Base-by-base conservation (phyloP, 768 basidiomycete species). In the Lentinula edodes region DNA sequence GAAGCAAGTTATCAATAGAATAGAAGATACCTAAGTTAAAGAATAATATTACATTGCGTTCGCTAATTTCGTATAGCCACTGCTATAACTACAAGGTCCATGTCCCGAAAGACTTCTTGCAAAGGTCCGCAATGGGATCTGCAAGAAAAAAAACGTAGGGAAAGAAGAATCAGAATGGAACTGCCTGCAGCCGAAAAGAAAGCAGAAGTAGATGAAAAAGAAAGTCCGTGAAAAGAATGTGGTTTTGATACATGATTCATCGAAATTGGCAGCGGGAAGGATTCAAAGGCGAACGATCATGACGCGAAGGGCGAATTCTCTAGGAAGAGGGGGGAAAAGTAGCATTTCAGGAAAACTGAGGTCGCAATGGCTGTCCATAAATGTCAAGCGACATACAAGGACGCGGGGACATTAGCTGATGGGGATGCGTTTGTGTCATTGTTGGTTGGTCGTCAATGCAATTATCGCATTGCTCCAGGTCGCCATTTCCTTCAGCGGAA, bases 371-470 rank as follows among this genome's bases (percentile, higher is more conserved):
- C 6, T 56, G 41, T 56, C 4, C 36, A 8, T 20, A 5, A 38
- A 52, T 52, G 43, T 65, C 67, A 53, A 62, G 63, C 51, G 62
- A 59, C n/a, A 66, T 63, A 32, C 69, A 70, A 50, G 65, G 52
- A 20, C 66, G 68, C 41, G 67, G 66, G 38, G 70, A 67, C 55
- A 72, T 70, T 53, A 71, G 70, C 52, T 73, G 68, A 58, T 65
- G 64, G 42, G 67, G 59, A 52, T 80, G 78, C 3, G 77, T 75
- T 67, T 85, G 82, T 52, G 76, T 71, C 84, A 85, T 86, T 57
- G 71, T 53, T 46, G 58, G 66, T 10, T 69, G 73, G 54, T 66
- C 73, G 58, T 9, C 46, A 23, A 12, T 4, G 34, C 28, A 28
- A 28, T 4, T 28, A 28, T 36, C 53, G 38, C 35, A 54, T 20